phyloP scores from a whole-genome alignment of 148 eudicot genomes.

The Amaranthus palmeri region DNA sequence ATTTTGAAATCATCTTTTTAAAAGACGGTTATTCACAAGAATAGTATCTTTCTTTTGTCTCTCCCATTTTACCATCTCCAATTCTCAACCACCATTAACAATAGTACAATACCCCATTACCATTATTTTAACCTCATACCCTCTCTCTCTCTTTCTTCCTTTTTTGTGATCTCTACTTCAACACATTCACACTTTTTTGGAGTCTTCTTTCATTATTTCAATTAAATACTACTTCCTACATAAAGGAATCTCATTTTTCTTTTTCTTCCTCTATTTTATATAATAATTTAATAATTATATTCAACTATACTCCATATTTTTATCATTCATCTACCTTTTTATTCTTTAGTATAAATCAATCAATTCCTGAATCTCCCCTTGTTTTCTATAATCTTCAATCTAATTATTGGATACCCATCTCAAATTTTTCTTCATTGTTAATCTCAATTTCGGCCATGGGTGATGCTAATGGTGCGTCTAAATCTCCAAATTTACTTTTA shows the following conservation, averaged over 20 bases:
- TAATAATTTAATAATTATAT: background rate
- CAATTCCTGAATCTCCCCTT: background rate
- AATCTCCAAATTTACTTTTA: background rate
- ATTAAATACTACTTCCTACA: too few species aligned
- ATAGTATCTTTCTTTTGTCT: too few species aligned
- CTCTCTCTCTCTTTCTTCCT: background rate
- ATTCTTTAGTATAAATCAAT: background rate
- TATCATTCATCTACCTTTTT: background rate
- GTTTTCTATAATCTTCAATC: background rate
- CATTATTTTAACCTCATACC: background rate
- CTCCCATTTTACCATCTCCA: too few species aligned
- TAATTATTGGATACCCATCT: slow-evolving; percentile 16
- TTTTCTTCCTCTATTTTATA: background rate
- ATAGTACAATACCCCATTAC: background rate
- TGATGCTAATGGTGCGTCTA: slow-evolving; percentile 23
- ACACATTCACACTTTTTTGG: slow-evolving; percentile 21
- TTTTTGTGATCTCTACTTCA: slow-evolving; percentile 6
- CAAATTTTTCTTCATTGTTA: slow-evolving; percentile 1
- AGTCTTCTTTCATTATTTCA: slow-evolving; percentile 1
- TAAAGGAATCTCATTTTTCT: background rate
- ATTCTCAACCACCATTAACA: background rate
- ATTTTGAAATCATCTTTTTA: too few species aligned
- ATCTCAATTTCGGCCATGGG: slow-evolving; percentile 25
- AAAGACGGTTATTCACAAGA: too few species aligned
- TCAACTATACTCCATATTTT: background rate